phyloP scores from a whole-genome alignment of 176 grass and related monocot species.

The Saccharum officinarum region DNA sequence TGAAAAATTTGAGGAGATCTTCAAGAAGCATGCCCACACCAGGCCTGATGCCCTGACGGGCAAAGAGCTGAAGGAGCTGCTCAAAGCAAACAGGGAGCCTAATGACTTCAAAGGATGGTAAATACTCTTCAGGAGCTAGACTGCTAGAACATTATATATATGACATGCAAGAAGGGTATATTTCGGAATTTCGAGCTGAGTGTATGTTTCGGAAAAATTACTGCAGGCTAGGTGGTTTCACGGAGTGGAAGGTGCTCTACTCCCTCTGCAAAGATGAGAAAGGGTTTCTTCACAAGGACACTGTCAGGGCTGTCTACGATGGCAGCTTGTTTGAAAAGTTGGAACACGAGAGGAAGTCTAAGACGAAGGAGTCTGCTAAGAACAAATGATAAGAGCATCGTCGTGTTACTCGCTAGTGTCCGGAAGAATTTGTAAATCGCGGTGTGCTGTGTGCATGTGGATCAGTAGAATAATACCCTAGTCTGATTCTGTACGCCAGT shows the following conservation, averaged over 20 bases:
- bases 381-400: slow-evolving; percentile 45
- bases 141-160: not conserved
- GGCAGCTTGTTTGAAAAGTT: slow-evolving; percentile 62
- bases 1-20: slow-evolving; percentile 77
- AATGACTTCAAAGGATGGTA: slow-evolving; percentile 66
- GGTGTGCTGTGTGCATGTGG: not conserved
- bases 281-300: slow-evolving; percentile 68
- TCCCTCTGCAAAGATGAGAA: slow-evolving; percentile 63
- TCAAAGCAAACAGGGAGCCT: slow-evolving; percentile 55
- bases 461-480: not conserved
- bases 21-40: slow-evolving; percentile 66
- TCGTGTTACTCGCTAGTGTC: no score
- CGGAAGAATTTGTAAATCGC: not conserved
- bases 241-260: slow-evolving; percentile 68
- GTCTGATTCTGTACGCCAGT: not conserved
- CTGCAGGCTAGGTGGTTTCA: slow-evolving; percentile 49
- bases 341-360: slow-evolving; percentile 48
- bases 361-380: slow-evolving; percentile 27
- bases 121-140: slow-evolving; percentile 2
- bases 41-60: slow-evolving; percentile 65
- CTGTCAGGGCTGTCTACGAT: slow-evolving; percentile 61
- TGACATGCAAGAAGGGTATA: not conserved
- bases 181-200: no score
- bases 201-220: not conserved
- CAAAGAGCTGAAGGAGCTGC: slow-evolving; percentile 61